phyloP scores from a whole-genome alignment of 164 flowering plant genomes.

The Berberis thunbergii region DNA sequence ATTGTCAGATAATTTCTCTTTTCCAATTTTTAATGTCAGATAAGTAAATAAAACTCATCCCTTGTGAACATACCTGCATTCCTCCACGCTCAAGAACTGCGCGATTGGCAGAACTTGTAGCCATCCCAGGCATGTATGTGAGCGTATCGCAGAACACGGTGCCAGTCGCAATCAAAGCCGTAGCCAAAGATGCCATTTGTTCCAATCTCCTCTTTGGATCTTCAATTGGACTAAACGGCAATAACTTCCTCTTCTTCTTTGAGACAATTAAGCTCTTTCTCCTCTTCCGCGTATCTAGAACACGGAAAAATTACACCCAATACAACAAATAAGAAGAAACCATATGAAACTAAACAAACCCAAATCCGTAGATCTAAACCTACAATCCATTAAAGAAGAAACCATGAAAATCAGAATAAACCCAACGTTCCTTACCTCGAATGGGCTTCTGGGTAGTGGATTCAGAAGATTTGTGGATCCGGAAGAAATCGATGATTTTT shows the following conservation, averaged over 20 bases:
- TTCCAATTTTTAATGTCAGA: too few species aligned
- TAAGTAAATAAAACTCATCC: background rate
- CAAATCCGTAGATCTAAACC: background rate
- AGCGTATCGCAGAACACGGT: slow-evolving; percentile 69
- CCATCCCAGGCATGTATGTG: slow-evolving; percentile 71
- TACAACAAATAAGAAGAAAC: background rate
- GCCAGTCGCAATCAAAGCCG: slow-evolving; percentile 62
- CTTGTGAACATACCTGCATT: slow-evolving; percentile 60
- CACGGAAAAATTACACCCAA: background rate
- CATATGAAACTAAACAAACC: background rate
- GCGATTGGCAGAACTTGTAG: slow-evolving; percentile 62
- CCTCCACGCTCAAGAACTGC: slow-evolving; percentile 66
- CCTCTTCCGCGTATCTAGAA: slow-evolving; percentile 39
- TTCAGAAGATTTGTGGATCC: slow-evolving; percentile 44
- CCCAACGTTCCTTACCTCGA: slow-evolving; percentile 26
- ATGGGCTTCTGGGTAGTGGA: slow-evolving; percentile 14
- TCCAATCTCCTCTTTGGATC: slow-evolving; percentile 57
- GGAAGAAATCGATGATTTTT: slow-evolving; percentile 87
- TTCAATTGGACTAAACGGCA: slow-evolving; percentile 65
- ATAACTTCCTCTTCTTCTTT: slow-evolving; percentile 68
- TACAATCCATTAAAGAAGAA: background rate
- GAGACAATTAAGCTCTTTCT: slow-evolving; percentile 40
- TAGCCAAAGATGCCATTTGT: slow-evolving; percentile 87
- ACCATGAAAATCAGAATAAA: background rate
- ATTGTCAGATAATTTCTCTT: too few species aligned